Base-by-base conservation (phyloP, 2,329 filamentous ascomycete genomes). In the Juglanconis sp. region DNA sequence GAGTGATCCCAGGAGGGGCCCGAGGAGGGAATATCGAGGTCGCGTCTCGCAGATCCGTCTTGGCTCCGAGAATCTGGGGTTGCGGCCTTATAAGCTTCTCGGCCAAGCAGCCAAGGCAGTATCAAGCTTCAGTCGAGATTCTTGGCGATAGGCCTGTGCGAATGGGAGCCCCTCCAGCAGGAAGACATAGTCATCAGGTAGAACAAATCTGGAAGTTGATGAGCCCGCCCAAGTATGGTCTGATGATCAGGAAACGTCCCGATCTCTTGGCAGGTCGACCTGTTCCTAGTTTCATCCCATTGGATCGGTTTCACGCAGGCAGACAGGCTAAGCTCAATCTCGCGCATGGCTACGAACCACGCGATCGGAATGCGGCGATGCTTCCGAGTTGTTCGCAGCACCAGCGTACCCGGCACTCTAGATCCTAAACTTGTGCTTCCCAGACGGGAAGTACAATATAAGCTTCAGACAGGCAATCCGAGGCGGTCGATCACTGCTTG, bases 41-140 rank as follows among this genome's bases (percentile, higher is more conserved):
- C 34, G 17, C 34, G n/a, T 40, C 35, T 46, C 40, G 54, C 9
- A 48, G 54, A 57, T 57, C 59, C 59, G 54, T 53, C 59, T 61
- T 61, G 59, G 49, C 59, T 53, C 59, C 59, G 54, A 61, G 48
- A 50, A 36, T 38, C 40, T 57, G 34, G 48, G 53, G 51, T 40
- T n/a, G 50, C 42, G 30, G 31, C 36, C 42, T 35, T n/a, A 47
- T 38, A 31, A 17, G 30, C 49, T 11, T 35, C n/a, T 10, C 15
- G 17, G 31, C 48, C 24, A 47, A 15, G 32, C 38, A 24, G 48
- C 59, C 48, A 48, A 38, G 30, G 10, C 34, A 32, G 38, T 50
- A 52, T 51, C 53, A 61, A 61, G 53, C 53, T 51, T 57, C 35
- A n/a, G 48, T 51, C 40, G 31, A 47, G 24, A 46, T 46, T 17